These are phyloP conservation scores for Zymoseptoria passerinii DNA, from an alignment of 2,329 filamentous ascomycete genomes.

Conservation along the genomic window DNA sequence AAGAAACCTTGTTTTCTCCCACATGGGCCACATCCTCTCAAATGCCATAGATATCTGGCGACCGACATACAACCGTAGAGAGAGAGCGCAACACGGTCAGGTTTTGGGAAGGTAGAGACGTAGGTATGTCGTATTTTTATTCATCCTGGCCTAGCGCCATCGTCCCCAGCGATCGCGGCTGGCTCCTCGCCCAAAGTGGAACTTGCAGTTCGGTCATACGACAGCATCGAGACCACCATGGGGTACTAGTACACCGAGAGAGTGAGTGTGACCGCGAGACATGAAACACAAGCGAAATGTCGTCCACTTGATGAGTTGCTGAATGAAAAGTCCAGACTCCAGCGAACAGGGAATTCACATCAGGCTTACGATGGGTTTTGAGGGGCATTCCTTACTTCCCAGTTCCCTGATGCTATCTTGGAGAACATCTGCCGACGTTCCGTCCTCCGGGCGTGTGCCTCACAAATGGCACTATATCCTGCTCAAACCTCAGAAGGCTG, in stretches of 20 bases:
- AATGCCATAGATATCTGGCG: background rate
- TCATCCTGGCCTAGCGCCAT: background rate
- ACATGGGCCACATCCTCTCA: background rate
- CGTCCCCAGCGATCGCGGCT: background rate
- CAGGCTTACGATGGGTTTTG: too few relatives aligned
- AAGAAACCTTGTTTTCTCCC: background rate
- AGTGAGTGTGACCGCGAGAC: background rate
- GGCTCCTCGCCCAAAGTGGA: background rate
- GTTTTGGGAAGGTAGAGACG: background rate
- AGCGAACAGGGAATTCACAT: background rate
- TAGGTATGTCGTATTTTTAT: background rate
- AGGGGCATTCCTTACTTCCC: too few relatives aligned
- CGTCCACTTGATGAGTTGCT: background rate
- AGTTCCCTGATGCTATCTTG: background rate
- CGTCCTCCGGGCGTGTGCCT: background rate
- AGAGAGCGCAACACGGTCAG: background rate
- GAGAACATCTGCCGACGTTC: background rate
- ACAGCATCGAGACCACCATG: background rate
- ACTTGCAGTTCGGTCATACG: background rate
- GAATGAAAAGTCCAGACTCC: background rate
- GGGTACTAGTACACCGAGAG: too few relatives aligned
- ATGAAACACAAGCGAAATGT: background rate
- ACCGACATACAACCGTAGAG: background rate
- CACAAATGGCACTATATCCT: background rate
- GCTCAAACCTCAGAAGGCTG: background rate